phyloP scores from a whole-genome alignment of 2,329 filamentous ascomycete species.

The Colletotrichum orbiculare region DNA sequence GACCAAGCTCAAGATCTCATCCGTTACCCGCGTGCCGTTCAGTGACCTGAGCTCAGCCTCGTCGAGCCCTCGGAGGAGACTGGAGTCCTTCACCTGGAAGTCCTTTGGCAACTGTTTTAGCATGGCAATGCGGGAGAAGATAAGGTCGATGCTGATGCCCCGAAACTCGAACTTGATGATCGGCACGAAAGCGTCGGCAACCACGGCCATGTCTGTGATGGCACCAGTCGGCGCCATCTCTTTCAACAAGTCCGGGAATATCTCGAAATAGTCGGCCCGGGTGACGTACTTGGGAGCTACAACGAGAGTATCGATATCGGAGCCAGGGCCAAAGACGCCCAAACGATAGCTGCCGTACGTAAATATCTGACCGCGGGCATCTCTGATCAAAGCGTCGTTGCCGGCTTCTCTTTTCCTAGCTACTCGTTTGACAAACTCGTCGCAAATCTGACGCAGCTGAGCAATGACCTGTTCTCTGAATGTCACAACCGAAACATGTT shows the following conservation, averaged over 20 bases:
- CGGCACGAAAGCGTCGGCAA: slow-evolving; percentile 91
- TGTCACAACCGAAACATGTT: background rate
- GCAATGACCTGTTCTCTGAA: slow-evolving; percentile 76
- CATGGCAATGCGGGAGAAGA: slow-evolving; percentile 81
- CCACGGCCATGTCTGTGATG: slow-evolving; percentile 85
- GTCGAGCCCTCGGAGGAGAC: slow-evolving; percentile 85
- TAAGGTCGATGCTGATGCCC: slow-evolving; percentile 94
- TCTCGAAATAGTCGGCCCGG: slow-evolving; percentile 90
- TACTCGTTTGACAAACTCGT: slow-evolving; percentile 88
- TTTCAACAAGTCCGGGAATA: slow-evolving; percentile 84
- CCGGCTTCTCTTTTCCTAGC: slow-evolving; percentile 77
- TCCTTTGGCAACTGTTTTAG: slow-evolving; percentile 78
- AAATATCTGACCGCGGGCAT: slow-evolving; percentile 91
- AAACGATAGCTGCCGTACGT: slow-evolving; percentile 96
- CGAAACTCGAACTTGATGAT: slow-evolving; percentile 97
- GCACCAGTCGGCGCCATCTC: slow-evolving; percentile 81
- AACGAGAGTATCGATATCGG: slow-evolving; percentile 97
- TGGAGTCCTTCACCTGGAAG: slow-evolving; percentile 83
- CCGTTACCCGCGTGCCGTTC: slow-evolving; percentile 94
- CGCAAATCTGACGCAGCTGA: slow-evolving; percentile 81
- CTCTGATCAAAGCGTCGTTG: slow-evolving; percentile 81
- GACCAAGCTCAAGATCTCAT: slow-evolving; percentile 89
- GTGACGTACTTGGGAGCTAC: slow-evolving; percentile 90
- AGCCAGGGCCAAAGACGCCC: slow-evolving; percentile 93
- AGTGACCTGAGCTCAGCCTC: slow-evolving; percentile 88